Evolutionary conservation across 2,329 filamentous ascomycete species (phyloP).

Genomic region (Remersonia thermophila): DNA sequence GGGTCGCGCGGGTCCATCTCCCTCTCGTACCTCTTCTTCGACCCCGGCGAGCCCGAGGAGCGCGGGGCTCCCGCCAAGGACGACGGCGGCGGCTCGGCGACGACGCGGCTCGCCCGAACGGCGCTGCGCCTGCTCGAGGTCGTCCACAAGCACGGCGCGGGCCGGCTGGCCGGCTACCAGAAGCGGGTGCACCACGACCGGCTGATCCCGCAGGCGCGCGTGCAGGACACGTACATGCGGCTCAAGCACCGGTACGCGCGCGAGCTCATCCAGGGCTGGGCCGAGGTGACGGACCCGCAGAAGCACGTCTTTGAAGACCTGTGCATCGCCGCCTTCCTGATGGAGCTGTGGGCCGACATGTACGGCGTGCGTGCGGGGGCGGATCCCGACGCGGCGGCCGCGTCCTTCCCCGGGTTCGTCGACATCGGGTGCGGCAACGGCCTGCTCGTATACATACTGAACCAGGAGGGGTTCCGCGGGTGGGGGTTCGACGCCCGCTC

Average conservation of each 20-base stretch:
- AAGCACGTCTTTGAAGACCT: constrained; percentile 97
- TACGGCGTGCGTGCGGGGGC: constrained; percentile 39
- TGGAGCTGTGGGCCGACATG: constrained; percentile 83
- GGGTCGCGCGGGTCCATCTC: constrained; percentile 38
- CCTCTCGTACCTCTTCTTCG: constrained; percentile 48
- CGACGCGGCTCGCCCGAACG: constrained; percentile 48
- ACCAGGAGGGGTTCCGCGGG: constrained; percentile 67
- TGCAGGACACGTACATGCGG: constrained; percentile 71
- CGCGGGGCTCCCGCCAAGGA: no score
- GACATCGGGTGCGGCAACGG: constrained; percentile 96
- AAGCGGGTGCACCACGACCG: constrained; percentile 79
- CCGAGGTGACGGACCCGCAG: constrained; percentile 70
- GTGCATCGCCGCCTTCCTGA: constrained; percentile 78
- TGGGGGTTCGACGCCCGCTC: constrained; percentile 87
- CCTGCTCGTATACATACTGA: constrained; percentile 71
- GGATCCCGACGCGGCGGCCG: constrained; percentile 12
- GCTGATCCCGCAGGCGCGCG: constrained; percentile 59
- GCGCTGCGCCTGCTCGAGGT: constrained; percentile 56
- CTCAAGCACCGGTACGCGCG: constrained; percentile 73
- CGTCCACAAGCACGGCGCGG: constrained; percentile 62
- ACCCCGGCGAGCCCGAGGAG: constrained; percentile 18
- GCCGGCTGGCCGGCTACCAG: constrained; percentile 52
- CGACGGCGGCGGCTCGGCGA: constrained; percentile 18
- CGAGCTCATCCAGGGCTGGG: constrained; percentile 61
- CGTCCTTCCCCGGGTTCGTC: constrained; percentile 71